Conservation (phyloP, 345 rosid species). For the Durio zibethinus region DNA sequence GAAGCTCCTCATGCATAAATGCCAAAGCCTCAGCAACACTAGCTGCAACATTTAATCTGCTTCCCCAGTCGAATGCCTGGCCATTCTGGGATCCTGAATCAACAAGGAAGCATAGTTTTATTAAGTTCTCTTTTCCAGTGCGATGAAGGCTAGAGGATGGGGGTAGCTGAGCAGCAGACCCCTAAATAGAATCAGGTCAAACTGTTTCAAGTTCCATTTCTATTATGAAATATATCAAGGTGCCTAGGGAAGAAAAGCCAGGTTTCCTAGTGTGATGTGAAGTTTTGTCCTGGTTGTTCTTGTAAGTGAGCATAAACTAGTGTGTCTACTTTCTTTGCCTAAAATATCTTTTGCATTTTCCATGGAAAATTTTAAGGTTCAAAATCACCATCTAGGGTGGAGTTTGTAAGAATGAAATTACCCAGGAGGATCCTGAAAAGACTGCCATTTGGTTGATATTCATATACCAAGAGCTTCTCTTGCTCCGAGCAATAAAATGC, state of each 20-base stretch:
- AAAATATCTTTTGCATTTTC: too few relatives aligned
- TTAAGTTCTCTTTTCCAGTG: too few relatives aligned
- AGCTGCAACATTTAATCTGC: conserved; percentile 46
- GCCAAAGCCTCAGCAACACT: conserved; percentile 39
- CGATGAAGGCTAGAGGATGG: background rate
- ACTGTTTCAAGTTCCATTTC: background rate
- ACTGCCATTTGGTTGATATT: conserved; percentile 50
- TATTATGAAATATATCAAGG: too few relatives aligned
- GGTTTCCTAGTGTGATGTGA: background rate
- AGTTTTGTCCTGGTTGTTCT: background rate
- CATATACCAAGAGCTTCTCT: conserved; percentile 59
- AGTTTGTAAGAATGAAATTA: conserved; percentile 13
- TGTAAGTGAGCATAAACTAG: background rate
- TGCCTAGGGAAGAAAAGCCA: background rate
- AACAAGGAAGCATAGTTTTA: background rate
- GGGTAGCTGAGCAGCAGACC: background rate
- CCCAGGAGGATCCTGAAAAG: conserved; percentile 61
- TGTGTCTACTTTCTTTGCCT: background rate
- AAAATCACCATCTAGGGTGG: background rate
- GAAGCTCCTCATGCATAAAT: conserved; percentile 42
- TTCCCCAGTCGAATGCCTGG: conserved; percentile 43
- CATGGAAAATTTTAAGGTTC: too few relatives aligned
- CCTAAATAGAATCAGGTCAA: background rate
- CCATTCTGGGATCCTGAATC: conserved; percentile 41
- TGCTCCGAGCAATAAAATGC: conserved; percentile 60